phyloP scores from a whole-genome alignment of 2,329 filamentous ascomycete species.

The Colletotrichum shisoi region DNA sequence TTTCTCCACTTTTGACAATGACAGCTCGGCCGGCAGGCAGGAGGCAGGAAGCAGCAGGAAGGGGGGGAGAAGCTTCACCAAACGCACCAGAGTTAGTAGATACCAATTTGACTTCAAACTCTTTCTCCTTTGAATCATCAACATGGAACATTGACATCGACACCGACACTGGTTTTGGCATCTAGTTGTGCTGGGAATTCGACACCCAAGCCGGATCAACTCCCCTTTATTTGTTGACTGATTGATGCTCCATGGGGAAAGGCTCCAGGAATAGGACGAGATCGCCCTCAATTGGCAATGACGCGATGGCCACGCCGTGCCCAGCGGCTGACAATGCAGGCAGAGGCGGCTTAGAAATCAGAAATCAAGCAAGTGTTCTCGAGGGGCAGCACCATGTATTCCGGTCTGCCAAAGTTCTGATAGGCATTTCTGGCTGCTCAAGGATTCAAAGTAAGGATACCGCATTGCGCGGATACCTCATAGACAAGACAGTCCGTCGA shows the following conservation, averaged over 20 bases:
- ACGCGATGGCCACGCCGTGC: not conserved
- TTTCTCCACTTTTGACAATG: slow-evolving; percentile 2
- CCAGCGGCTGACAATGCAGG: not conserved
- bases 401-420: not conserved
- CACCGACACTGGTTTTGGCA: not conserved
- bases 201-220: too few relatives aligned
- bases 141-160: too few relatives aligned
- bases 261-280: not conserved
- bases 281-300: not conserved
- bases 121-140: not conserved
- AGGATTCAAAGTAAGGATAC: not conserved
- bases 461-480: not conserved
- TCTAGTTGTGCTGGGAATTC: too few relatives aligned
- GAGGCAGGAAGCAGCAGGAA: too few relatives aligned
- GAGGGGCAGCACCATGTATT: not conserved
- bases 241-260: too few relatives aligned
- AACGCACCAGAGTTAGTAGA: not conserved
- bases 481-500: too few relatives aligned
- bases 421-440: not conserved
- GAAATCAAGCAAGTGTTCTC: not conserved
- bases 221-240: too few relatives aligned
- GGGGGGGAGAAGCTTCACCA: slow-evolving; percentile 17
- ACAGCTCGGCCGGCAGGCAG: slow-evolving; percentile 11
- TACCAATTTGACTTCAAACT: not conserved
- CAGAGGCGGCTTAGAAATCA: not conserved